Evolutionary conservation across 225 moss, liverwort and hornwort species (phyloP).

Genomic region (Takakia lepidozioides): DNA sequence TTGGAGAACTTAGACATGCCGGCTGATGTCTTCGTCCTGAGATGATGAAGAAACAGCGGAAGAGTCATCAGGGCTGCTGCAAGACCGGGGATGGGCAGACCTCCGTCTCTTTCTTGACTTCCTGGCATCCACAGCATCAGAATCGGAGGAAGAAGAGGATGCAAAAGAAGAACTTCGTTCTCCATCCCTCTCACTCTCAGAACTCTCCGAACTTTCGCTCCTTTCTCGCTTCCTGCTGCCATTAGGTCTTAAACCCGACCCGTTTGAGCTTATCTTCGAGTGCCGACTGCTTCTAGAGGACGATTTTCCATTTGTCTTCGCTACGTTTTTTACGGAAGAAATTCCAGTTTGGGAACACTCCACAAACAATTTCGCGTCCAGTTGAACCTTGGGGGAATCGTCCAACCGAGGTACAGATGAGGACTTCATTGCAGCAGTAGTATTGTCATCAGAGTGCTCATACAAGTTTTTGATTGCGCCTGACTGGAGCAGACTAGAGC

Average conservation of each 20-base stretch:
- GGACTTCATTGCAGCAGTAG: constrained; percentile 10
- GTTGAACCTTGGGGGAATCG: background rate
- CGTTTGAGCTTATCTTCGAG: constrained; percentile 10
- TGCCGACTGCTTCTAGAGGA: constrained; percentile 13
- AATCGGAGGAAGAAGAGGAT: constrained; percentile 17
- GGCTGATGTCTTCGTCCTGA: constrained; percentile 15
- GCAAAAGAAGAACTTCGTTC: constrained; percentile 13
- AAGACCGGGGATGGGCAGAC: constrained; percentile 1
- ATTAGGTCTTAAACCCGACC: constrained; percentile 8
- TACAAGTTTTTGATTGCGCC: too few relatives aligned
- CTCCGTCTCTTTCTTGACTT: constrained; percentile 16
- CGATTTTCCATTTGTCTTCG: constrained; percentile 7
- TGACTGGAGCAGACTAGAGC: too few relatives aligned
- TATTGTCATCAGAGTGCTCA: too few relatives aligned
- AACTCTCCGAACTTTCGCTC: constrained; percentile 9
- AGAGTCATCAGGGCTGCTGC: constrained; percentile 16
- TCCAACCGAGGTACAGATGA: constrained; percentile 3
- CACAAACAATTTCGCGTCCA: constrained; percentile 1
- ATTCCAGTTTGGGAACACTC: background rate
- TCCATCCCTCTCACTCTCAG: constrained; percentile 11
- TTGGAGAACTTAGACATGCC: constrained; percentile 5
- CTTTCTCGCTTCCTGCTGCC: constrained; percentile 14
- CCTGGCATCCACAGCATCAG: constrained; percentile 11
- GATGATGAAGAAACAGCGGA: constrained; percentile 14
- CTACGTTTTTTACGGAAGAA: background rate